Evolutionary conservation across 2,329 filamentous ascomycete genomes (phyloP).

Genomic region (Penicillium sp.): DNA sequence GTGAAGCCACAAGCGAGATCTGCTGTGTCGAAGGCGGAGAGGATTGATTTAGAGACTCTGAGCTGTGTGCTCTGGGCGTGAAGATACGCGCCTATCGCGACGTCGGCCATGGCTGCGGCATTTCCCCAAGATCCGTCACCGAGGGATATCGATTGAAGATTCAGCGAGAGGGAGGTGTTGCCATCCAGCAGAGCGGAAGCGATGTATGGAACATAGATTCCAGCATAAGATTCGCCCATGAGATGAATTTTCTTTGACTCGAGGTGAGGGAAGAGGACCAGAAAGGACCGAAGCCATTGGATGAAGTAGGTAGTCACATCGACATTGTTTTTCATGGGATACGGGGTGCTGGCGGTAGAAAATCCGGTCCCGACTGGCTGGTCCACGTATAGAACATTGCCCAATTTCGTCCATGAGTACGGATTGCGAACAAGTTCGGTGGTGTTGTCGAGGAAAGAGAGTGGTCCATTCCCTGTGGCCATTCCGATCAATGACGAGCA

Average conservation of each 20-base stretch:
- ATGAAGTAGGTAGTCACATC: constrained; percentile 36
- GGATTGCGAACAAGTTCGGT: constrained; percentile 29
- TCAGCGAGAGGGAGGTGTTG: constrained; percentile 30
- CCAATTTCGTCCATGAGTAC: constrained; percentile 37
- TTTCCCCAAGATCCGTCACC: constrained; percentile 44
- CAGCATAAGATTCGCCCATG: constrained; percentile 46
- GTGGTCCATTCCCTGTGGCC: constrained; percentile 39
- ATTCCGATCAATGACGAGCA: constrained; percentile 41
- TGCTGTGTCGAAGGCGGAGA: constrained; percentile 34
- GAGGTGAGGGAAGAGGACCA: constrained; percentile 35
- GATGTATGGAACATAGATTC: constrained; percentile 45
- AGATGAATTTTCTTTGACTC: constrained; percentile 38
- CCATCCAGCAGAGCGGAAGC: constrained; percentile 36
- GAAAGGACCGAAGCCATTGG: constrained; percentile 37
- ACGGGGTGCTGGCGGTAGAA: constrained; percentile 35
- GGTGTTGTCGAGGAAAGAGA: constrained; percentile 36
- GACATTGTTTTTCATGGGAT: constrained; percentile 33
- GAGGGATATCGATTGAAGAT: constrained; percentile 40
- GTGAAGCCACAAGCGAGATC: constrained; percentile 39
- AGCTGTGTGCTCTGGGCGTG: constrained; percentile 29
- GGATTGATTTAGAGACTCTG: constrained; percentile 31
- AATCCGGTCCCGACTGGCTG: constrained; percentile 43
- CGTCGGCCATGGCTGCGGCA: constrained; percentile 39
- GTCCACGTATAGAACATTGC: constrained; percentile 42
- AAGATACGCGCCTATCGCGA: constrained; percentile 34